Evolutionary conservation across 345 rosid genomes (phyloP).

Genomic region (Excoecaria cochinchinensis): DNA sequence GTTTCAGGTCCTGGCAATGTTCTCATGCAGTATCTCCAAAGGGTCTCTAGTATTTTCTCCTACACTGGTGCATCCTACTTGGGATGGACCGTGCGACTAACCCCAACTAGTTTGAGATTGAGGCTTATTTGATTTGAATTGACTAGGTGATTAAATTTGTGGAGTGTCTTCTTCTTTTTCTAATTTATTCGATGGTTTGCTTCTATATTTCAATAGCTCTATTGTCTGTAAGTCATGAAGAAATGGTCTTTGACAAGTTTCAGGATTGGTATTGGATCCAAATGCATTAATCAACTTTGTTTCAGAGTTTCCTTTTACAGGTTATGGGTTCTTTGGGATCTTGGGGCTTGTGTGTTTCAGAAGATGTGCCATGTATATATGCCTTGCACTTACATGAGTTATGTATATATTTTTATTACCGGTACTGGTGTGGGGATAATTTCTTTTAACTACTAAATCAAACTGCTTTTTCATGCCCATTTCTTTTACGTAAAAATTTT

Average conservation of each 20-base stretch:
- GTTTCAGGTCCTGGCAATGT: background rate
- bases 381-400: background rate
- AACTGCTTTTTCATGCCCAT: background rate
- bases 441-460: background rate
- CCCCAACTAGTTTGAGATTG: background rate
- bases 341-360: background rate
- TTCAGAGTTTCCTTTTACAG: background rate
- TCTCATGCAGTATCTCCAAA: background rate
- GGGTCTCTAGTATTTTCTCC: background rate
- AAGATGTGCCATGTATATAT: background rate
- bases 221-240: background rate
- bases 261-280: background rate
- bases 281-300: background rate
- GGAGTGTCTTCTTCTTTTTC: background rate
- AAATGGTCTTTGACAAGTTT: background rate
- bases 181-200: background rate
- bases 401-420: background rate
- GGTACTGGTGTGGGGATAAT: background rate
- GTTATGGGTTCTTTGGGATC: background rate
- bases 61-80: background rate
- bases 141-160: background rate
- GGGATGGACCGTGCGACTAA: background rate
- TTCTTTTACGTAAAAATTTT: background rate
- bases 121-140: background rate
- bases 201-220: background rate